Percentiles rank a stretch among this genome's conserved stretches.
Conservation (phyloP, 805 yeast genomes). For the Maudiozyma bulderi region DNA sequence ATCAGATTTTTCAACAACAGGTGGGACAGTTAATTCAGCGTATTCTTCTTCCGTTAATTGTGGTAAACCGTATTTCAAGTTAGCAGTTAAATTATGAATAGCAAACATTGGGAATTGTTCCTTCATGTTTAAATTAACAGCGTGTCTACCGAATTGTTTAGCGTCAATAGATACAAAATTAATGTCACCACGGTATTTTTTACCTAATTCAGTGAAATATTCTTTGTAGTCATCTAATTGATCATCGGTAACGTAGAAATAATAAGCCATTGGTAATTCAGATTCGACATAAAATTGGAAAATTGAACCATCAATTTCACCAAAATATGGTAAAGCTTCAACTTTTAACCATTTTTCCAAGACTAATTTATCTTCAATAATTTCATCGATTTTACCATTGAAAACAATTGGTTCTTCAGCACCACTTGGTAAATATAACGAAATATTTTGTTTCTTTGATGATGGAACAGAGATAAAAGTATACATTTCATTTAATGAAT, state of each 20-base stretch:
- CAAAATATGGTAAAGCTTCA: conserved; percentile 24
- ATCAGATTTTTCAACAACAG: conserved; percentile 40
- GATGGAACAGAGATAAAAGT: conserved; percentile 42
- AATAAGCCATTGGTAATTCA: conserved; percentile 75
- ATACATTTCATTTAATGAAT: conserved; percentile 50
- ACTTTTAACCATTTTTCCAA: conserved; percentile 35
- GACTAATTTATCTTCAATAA: conserved; percentile 33
- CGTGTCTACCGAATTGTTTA: conserved; percentile 73
- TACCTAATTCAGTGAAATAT: conserved; percentile 53
- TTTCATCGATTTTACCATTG: conserved; percentile 18
- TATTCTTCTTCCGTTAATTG: conserved; percentile 38
- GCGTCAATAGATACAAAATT: conserved; percentile 89
- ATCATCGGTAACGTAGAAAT: conserved; percentile 66
- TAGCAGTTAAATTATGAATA: conserved; percentile 60
- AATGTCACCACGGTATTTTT: conserved; percentile 66
- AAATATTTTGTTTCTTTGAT: conserved; percentile 26
- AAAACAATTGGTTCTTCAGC: conserved; percentile 25
- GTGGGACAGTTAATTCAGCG: conserved; percentile 15
- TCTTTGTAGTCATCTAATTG: conserved; percentile 51
- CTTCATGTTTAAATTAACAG: conserved; percentile 76
- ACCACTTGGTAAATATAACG: conserved; percentile 25
- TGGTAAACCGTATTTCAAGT: conserved; percentile 69
- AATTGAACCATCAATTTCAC: conserved; percentile 72
- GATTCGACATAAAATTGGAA: conserved; percentile 66
- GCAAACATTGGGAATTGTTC: conserved; percentile 86